Conservation (phyloP, 2,329 filamentous ascomycete species). For the Pseudocercospora eumusae region DNA sequence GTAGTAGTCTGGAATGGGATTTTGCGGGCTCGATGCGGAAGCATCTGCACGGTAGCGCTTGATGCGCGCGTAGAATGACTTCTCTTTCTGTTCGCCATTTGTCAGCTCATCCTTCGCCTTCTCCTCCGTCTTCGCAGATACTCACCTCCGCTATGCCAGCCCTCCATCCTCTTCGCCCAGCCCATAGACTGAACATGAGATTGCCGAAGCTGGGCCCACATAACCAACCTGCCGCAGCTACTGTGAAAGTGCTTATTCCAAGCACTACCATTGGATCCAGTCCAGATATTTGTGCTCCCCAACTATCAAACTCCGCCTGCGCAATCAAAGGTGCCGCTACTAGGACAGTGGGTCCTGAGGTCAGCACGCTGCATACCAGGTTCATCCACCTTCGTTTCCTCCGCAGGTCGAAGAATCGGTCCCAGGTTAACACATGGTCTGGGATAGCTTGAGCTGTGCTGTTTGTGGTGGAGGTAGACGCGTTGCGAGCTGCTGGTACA, state of each 20-base stretch:
- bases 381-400: conserved; percentile 82
- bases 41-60: conserved; percentile 92
- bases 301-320: conserved; percentile 68
- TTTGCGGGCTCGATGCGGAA: conserved; percentile 80
- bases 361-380: conserved; percentile 71
- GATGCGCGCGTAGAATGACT: conserved; percentile 87
- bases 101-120: neutral
- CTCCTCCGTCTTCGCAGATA: neutral
- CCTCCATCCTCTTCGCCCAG: conserved; percentile 62
- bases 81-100: conserved; percentile 70
- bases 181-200: conserved; percentile 73
- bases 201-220: conserved; percentile 80
- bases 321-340: conserved; percentile 67
- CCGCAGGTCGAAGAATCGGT: conserved; percentile 88
- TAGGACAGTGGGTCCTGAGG: conserved; percentile 63
- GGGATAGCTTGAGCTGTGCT: conserved; percentile 9
- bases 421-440: conserved; percentile 62
- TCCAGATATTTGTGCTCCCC: conserved; percentile 68
- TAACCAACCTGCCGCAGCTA: conserved; percentile 82
- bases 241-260: conserved; percentile 75
- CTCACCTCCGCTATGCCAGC: conserved; percentile 69
- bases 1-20: conserved; percentile 96
- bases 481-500: conserved; percentile 1
- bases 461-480: conserved; percentile 15
- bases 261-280: conserved; percentile 86